Percentiles rank a stretch among this genome's conserved stretches.
These are phyloP conservation scores for Sphenostylis stenocarpa DNA, from an alignment of 306 rosid genomes.

Conservation along the genomic window DNA sequence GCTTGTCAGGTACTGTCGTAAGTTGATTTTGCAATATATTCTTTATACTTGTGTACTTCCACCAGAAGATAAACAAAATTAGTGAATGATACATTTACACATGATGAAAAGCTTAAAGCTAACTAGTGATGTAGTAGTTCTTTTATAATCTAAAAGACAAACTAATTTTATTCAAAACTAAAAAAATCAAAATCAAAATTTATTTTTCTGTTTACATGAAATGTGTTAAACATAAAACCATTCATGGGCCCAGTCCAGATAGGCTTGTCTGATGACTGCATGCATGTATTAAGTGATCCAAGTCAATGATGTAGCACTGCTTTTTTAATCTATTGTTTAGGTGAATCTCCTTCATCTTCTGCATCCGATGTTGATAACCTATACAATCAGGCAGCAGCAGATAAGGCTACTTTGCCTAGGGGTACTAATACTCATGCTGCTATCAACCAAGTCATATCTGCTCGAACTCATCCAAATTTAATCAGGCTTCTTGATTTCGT, in stretches of 20 bases:
- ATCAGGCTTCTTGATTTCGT: conserved; percentile 69
- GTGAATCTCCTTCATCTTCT: conserved; percentile 80
- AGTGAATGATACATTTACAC: background rate
- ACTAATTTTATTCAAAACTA: background rate
- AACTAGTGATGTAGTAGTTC: conserved; percentile 10
- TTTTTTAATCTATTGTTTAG: conserved; percentile 41
- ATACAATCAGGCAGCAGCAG: conserved; percentile 51
- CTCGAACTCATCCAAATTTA: conserved; percentile 50
- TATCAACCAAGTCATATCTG: conserved; percentile 56
- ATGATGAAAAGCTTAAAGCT: background rate
- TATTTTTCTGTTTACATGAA: conserved; percentile 1
- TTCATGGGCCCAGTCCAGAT: background rate
- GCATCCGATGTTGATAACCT: conserved; percentile 78
- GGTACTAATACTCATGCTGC: conserved; percentile 44
- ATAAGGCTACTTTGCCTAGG: conserved; percentile 51
- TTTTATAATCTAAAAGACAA: conserved; percentile 8
- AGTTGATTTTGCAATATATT: conserved; percentile 26
- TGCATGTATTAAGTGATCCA: background rate
- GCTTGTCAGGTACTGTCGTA: conserved; percentile 10
- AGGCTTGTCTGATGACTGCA: background rate
- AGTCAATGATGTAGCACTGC: conserved; percentile 14
- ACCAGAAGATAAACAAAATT: conserved; percentile 2
- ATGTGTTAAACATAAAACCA: background rate
- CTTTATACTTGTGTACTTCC: conserved; percentile 26
- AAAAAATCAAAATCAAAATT: background rate